Conservation (phyloP, 352 stramenopile genomes). For the Phytophthora podocarpi region DNA sequence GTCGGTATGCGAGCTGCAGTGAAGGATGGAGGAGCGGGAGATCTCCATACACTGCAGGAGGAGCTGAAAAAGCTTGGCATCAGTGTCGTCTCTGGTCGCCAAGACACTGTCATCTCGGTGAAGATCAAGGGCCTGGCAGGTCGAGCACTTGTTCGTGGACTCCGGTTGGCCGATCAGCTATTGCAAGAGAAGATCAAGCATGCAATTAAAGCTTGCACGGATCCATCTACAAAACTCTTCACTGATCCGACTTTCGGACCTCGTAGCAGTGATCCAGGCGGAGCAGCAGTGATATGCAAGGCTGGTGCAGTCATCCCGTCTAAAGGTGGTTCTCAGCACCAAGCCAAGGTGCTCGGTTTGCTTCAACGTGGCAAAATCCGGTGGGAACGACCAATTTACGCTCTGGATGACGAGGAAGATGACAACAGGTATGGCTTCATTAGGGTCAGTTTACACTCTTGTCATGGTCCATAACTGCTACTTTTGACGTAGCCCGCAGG, state of each 20-base stretch:
- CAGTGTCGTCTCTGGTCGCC: slow-evolving; percentile 67
- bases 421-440: slow-evolving; percentile 31
- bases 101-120: slow-evolving; percentile 80
- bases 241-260: slow-evolving; percentile 87
- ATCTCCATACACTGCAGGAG: slow-evolving; percentile 73
- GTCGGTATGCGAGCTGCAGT: slow-evolving; percentile 18
- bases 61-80: slow-evolving; percentile 85
- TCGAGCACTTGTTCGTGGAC: slow-evolving; percentile 54
- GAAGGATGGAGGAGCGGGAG: slow-evolving; percentile 11
- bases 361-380: slow-evolving; percentile 79
- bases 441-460: no score
- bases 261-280: slow-evolving; percentile 50
- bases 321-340: slow-evolving; percentile 77
- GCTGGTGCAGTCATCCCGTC: slow-evolving; percentile 49
- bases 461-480: no score
- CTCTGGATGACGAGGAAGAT: slow-evolving; percentile 31
- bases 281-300: slow-evolving; percentile 74
- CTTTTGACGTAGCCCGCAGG: slow-evolving; percentile 18
- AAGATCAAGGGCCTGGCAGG: slow-evolving; percentile 77
- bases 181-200: slow-evolving; percentile 79
- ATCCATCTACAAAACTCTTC: slow-evolving; percentile 63
- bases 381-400: slow-evolving; percentile 80
- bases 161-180: slow-evolving; percentile 69
- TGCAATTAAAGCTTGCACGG: slow-evolving; percentile 55
- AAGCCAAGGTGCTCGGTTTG: slow-evolving; percentile 71